Base-by-base conservation (phyloP, 2,329 filamentous ascomycete species). In the Cordyceps javanica region DNA sequence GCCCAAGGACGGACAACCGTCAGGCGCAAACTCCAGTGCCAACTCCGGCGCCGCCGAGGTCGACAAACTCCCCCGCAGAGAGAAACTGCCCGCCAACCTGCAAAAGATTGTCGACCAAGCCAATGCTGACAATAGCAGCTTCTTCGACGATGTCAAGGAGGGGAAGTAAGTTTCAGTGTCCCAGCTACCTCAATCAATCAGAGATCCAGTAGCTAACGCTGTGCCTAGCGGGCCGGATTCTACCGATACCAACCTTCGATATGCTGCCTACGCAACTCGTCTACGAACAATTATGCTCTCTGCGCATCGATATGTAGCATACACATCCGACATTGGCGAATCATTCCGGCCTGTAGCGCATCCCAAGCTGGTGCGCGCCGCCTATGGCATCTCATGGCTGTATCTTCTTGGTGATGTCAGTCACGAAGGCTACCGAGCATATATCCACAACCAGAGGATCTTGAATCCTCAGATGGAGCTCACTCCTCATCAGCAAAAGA, bases 271-370 rank as follows among this genome's bases (percentile, higher is more conserved):
- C 74, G 90, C 91, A 49, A 85, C 87, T 60, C 87, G 94, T 50
- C 76, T 94, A 61, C 86, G 90, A 61, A 96, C 92, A 8, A 89
- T 97, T 63, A 85, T 99, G 67, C 78, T 92, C 64, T 91, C 89
- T 16, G 92, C 92, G 4, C 94, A 97, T 68, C 87, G 94, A 67
- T 99, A 99, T 68, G 91, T 99, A 50, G 94, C 94, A 58, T 99
- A 99, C 72, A 97, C 94, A 0, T 92, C 88, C 21, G 93, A 97
- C 67, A 93, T 99, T 62, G 94, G 94, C 70, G 94, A 99, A 73
- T 95, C 90, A 0, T 99, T 99, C 74, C 85, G 94, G 2, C 94
- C 94, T 0, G 82, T 99, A 39, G 92, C 93, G 4, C 92, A 97
- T 69, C 93, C 91, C 0, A 86, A 81, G 66, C 75, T 95, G 3